Percentiles rank a stretch among this genome's conserved stretches.
Conservation (phyloP, 2,329 filamentous ascomycete genomes). For the Microsporum audouinii region DNA sequence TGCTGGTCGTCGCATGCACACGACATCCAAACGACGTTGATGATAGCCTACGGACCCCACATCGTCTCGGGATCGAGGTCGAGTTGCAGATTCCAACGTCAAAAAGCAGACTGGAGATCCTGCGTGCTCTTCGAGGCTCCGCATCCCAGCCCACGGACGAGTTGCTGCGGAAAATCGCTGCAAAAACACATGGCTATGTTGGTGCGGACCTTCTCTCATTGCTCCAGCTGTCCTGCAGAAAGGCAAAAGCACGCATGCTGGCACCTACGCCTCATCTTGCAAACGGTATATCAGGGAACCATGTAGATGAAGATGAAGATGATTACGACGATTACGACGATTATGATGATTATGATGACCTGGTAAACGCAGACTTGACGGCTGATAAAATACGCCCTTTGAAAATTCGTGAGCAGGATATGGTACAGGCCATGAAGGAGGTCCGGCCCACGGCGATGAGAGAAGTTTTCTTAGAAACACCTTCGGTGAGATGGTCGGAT, state of each 20-base stretch:
- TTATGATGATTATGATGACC: background rate
- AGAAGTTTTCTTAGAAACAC: slow-evolving; percentile 78
- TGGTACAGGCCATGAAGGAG: slow-evolving; percentile 47
- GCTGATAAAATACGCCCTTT: slow-evolving; percentile 13
- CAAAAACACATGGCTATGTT: slow-evolving; percentile 78
- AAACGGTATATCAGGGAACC: slow-evolving; percentile 6
- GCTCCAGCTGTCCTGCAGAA: slow-evolving; percentile 42
- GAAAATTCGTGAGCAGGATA: slow-evolving; percentile 26
- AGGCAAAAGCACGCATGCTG: slow-evolving; percentile 25
- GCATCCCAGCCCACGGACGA: slow-evolving; percentile 40
- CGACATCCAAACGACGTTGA: slow-evolving; percentile 64
- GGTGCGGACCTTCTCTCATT: slow-evolving; percentile 63
- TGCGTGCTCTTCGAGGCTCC: slow-evolving; percentile 48
- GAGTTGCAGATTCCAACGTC: slow-evolving; percentile 68
- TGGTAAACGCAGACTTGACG: background rate
- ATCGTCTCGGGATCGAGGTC: slow-evolving; percentile 56
- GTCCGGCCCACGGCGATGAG: slow-evolving; percentile 79
- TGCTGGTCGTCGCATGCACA: slow-evolving; percentile 66
- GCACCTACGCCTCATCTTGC: background rate
- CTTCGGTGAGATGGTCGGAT: slow-evolving; percentile 73
- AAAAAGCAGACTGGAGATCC: slow-evolving; percentile 58
- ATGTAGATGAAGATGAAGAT: background rate
- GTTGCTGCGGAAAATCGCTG: slow-evolving; percentile 51
- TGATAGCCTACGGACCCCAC: slow-evolving; percentile 50
- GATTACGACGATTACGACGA: background rate